Conservation (phyloP, 768 basidiomycete species). For the Lactifluus piperatus region DNA sequence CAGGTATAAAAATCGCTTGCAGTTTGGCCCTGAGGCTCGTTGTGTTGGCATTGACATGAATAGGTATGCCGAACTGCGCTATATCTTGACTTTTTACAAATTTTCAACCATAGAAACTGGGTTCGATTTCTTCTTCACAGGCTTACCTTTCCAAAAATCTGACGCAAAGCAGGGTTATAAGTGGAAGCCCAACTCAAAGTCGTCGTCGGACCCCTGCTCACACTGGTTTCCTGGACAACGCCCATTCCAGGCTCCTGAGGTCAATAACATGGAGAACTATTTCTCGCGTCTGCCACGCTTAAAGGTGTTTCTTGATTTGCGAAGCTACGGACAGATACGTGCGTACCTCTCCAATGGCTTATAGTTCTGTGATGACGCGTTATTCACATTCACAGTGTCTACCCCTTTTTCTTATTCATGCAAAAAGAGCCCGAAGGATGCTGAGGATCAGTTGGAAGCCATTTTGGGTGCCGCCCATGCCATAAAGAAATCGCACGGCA, state of each 20-base stretch:
- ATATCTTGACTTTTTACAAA: background rate
- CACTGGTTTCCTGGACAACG: conserved; percentile 69
- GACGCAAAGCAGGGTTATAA: conserved; percentile 48
- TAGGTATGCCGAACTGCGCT: conserved; percentile 32
- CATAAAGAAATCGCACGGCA: conserved; percentile 45
- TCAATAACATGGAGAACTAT: conserved; percentile 65
- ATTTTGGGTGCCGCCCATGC: conserved; percentile 57
- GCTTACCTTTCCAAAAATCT: background rate
- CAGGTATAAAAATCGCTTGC: conserved; percentile 67
- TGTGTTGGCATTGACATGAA: conserved; percentile 77
- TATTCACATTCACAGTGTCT: conserved; percentile 41
- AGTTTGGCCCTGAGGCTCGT: conserved; percentile 36
- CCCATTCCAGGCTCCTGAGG: conserved; percentile 71
- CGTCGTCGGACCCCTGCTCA: conserved; percentile 46
- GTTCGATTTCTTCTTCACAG: background rate
- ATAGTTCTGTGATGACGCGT: background rate
- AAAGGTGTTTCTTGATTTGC: conserved; percentile 61
- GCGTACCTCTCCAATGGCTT: background rate
- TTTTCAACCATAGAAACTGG: background rate
- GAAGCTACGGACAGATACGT: conserved; percentile 83
- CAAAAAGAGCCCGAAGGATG: conserved; percentile 51
- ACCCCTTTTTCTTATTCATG: conserved; percentile 71
- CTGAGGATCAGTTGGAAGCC: conserved; percentile 69
- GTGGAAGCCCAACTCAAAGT: conserved; percentile 41
- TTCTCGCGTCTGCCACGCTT: conserved; percentile 44